Conservation (phyloP, 1,284 basidiomycete species). For the Cystobasidium slooffiae region DNA sequence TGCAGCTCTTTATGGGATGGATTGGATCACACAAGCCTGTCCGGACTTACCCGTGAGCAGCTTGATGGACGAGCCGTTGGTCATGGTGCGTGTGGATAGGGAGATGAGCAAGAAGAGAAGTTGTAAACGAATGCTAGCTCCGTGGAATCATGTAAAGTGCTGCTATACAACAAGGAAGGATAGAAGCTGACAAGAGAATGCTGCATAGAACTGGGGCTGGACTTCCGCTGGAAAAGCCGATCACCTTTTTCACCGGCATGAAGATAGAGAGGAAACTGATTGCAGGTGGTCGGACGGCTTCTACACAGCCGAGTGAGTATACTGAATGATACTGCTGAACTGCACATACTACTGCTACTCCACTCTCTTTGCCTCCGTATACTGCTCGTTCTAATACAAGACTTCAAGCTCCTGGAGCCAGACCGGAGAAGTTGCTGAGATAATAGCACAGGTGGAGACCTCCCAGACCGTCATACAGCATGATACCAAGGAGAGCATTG, state of each 20-base stretch:
- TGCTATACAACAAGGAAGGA: not conserved
- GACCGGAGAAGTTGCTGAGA: slow-evolving; percentile 25
- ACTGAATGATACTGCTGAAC: not conserved
- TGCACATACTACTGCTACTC: not conserved
- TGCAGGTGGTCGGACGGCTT: too few species aligned
- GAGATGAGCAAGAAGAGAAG: not conserved
- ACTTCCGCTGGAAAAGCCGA: not conserved
- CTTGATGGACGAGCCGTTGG: slow-evolving; percentile 91
- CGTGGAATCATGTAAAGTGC: not conserved
- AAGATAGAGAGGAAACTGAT: too few species aligned
- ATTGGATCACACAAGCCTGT: slow-evolving; percentile 21
- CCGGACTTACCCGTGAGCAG: slow-evolving; percentile 77
- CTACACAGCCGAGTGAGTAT: not conserved
- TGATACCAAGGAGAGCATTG: slow-evolving; percentile 11
- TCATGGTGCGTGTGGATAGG: slow-evolving; percentile 52
- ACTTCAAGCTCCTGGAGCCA: slow-evolving; percentile 9
- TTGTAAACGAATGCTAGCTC: not conserved
- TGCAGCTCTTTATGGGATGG: too few species aligned
- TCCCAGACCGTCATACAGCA: slow-evolving; percentile 36
- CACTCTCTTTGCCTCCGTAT: not conserved
- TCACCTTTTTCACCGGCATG: not conserved
- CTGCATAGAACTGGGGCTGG: not conserved
- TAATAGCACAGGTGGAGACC: slow-evolving; percentile 24
- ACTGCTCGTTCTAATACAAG: not conserved
- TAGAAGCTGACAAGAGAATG: not conserved